These are phyloP conservation scores for Colletotrichum spinosum DNA, from an alignment of 2,329 filamentous ascomycete genomes.

Conservation along the genomic window DNA sequence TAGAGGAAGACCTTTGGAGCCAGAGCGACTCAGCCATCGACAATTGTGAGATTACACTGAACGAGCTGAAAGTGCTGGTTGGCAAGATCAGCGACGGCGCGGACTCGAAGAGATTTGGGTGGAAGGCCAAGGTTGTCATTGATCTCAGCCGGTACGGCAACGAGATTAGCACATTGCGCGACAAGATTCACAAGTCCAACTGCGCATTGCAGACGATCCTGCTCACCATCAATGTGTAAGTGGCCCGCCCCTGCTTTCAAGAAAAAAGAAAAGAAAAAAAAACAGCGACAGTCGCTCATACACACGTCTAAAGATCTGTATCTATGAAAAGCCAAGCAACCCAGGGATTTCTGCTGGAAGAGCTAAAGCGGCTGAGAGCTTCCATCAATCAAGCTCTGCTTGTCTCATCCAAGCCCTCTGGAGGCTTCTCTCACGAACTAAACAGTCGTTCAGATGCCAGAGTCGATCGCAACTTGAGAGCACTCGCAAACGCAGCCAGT, in stretches of 20 bases:
- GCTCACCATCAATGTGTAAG: slow-evolving; percentile 41
- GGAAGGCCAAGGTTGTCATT: slow-evolving; percentile 31
- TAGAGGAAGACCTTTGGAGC: slow-evolving; percentile 41
- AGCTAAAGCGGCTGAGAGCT: slow-evolving; percentile 37
- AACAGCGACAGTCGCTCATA: too few species aligned
- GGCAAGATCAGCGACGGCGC: slow-evolving; percentile 35
- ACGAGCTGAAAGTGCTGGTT: slow-evolving; percentile 38
- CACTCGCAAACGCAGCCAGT: slow-evolving; percentile 41
- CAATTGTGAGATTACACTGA: slow-evolving; percentile 39
- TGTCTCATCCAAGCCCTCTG: slow-evolving; percentile 35
- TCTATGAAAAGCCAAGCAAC: slow-evolving; percentile 38
- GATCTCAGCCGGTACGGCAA: slow-evolving; percentile 38
- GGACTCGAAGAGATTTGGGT: slow-evolving; percentile 14
- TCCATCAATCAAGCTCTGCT: slow-evolving; percentile 40
- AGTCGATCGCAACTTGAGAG: slow-evolving; percentile 38
- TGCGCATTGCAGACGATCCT: slow-evolving; percentile 44
- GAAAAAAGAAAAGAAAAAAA: too few species aligned
- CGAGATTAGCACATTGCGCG: slow-evolving; percentile 39
- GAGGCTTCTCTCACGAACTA: slow-evolving; percentile 13
- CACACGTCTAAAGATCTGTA: slow-evolving; percentile 19
- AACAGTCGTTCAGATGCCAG: slow-evolving; percentile 28
- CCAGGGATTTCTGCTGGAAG: slow-evolving; percentile 38
- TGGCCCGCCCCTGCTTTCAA: too few species aligned
- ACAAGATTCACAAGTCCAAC: slow-evolving; percentile 43
- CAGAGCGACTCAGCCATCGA: slow-evolving; percentile 40